Conservation (phyloP, 2,329 filamentous ascomycete genomes). For the Coniochaeta sp. region DNA sequence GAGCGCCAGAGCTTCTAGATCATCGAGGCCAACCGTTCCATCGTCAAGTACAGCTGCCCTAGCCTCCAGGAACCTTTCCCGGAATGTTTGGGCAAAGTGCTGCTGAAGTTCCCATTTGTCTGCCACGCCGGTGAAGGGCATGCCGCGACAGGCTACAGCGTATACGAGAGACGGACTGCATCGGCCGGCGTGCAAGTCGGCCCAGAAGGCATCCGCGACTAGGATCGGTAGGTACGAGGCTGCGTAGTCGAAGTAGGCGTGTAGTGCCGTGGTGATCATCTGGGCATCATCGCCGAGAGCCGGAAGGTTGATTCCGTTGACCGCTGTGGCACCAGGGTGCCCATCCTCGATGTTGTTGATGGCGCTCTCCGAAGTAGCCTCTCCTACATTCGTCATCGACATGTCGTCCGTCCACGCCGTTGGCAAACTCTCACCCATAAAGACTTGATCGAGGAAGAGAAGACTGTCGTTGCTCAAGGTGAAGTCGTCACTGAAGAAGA, state of each 20-base stretch:
- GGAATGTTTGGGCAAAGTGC: not conserved
- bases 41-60: not conserved
- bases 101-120: not conserved
- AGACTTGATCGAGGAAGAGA: not conserved
- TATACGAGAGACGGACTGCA: not conserved
- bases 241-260: not conserved
- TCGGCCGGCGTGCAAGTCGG: not conserved
- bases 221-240: not conserved
- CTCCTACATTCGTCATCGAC: not conserved
- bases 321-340: not conserved
- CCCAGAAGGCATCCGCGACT: not conserved
- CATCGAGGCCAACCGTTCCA: not conserved
- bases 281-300: not conserved
- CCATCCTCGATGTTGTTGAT: not conserved
- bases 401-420: not conserved
- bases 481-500: not conserved
- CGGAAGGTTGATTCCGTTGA: not conserved
- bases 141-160: not conserved
- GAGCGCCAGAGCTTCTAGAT: not conserved
- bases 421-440: not conserved
- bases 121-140: not conserved
- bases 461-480: not conserved
- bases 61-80: not conserved
- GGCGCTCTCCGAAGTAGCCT: not conserved
- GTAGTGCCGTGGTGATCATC: not conserved